Conservation (phyloP, 2,329 filamentous ascomycete species). For the Talaromyces verruculosus region DNA sequence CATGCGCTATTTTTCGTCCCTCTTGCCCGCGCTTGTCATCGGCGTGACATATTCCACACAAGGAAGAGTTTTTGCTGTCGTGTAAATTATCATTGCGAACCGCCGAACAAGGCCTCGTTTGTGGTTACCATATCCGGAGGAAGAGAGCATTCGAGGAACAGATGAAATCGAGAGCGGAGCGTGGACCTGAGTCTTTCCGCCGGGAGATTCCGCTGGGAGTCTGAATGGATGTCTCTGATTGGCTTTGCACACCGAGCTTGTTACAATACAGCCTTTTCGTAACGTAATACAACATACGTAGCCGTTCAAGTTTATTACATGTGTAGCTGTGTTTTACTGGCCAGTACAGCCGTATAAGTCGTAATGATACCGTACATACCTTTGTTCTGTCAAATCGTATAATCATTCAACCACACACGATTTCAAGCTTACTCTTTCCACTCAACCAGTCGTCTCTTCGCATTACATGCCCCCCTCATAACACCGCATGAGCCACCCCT, state of each 20-base stretch:
- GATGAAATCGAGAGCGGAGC: slow-evolving; percentile 14
- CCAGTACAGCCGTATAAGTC: fast-evolving
- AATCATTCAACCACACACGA: background rate
- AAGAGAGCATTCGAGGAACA: background rate
- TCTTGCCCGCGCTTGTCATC: background rate
- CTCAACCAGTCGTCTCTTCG: background rate
- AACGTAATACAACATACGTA: background rate
- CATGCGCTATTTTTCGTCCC: slow-evolving; percentile 13
- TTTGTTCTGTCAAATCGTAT: background rate
- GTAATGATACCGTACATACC: background rate
- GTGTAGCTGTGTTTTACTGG: background rate
- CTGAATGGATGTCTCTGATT: background rate
- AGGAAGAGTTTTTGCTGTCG: no score
- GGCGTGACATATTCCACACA: background rate
- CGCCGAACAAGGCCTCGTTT: background rate
- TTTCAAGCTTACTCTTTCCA: slow-evolving; percentile 6
- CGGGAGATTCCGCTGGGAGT: slow-evolving; percentile 15
- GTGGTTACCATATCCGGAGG: background rate
- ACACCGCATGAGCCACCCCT: slow-evolving; percentile 8
- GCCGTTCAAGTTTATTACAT: background rate
- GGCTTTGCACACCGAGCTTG: background rate
- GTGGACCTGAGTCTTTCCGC: slow-evolving; percentile 15
- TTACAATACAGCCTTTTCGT: background rate
- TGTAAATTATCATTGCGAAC: background rate
- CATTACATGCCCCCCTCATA: background rate